Evolutionary conservation across 257 asterid genomes (phyloP).

Genomic region (Primulina eburnea): DNA sequence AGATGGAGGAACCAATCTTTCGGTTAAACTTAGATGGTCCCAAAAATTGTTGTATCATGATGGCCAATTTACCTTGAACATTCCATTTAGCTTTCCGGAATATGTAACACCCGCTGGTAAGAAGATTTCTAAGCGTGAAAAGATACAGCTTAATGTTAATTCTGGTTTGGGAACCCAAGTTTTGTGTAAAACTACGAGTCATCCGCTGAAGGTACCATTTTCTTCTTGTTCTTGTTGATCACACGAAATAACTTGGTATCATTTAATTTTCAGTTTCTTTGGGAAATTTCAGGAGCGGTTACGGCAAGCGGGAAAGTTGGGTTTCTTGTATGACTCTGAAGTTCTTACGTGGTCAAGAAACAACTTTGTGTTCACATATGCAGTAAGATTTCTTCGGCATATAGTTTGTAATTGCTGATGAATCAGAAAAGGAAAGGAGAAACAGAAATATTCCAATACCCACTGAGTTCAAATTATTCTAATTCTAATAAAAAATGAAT

Average conservation of each 20-base stretch:
- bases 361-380: constrained; percentile 58
- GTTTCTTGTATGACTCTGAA: constrained; percentile 66
- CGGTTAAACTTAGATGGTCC: constrained; percentile 82
- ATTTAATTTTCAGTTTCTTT: constrained; percentile 11
- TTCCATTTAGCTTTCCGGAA: constrained; percentile 87
- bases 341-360: constrained; percentile 80
- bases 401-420: constrained; percentile 1
- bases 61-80: constrained; percentile 58
- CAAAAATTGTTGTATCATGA: constrained; percentile 63
- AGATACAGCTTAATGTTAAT: constrained; percentile 61
- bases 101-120: constrained; percentile 84
- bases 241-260: constrained; percentile 8
- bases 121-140: constrained; percentile 80
- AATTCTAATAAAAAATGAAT: too few relatives aligned
- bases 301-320: constrained; percentile 64
- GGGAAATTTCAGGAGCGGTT: constrained; percentile 50
- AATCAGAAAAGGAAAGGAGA: background rate
- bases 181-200: constrained; percentile 60
- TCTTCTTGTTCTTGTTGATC: constrained; percentile 20
- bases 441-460: background rate
- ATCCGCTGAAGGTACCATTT: constrained; percentile 74
- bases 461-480: background rate
- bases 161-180: constrained; percentile 67
- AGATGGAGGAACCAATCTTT: constrained; percentile 79
- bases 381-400: constrained; percentile 41